These are phyloP conservation scores for Pichia sp. DNA, from an alignment of 1,139 yeast genomes.

Conservation along the genomic window DNA sequence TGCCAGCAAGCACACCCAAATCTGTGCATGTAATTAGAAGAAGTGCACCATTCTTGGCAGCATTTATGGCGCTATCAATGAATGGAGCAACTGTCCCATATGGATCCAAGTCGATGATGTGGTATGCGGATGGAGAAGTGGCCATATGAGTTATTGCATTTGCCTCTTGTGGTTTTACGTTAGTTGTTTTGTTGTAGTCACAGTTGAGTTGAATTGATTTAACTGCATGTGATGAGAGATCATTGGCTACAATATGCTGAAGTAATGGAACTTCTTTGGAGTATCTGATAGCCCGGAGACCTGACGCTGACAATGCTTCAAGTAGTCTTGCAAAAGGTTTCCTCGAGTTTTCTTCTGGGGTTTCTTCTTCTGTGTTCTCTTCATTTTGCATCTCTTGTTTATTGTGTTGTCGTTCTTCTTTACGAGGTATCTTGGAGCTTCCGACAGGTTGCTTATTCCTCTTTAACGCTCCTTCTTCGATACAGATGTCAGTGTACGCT, in stretches of 20 bases:
- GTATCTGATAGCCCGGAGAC: constrained; percentile 87
- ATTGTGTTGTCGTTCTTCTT: constrained; percentile 25
- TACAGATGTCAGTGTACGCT: constrained; percentile 71
- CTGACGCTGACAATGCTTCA: constrained; percentile 94
- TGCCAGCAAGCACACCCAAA: constrained; percentile 91
- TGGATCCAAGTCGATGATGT: constrained; percentile 91
- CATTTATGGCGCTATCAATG: constrained; percentile 82
- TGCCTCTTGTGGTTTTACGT: constrained; percentile 66
- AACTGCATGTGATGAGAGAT: constrained; percentile 83
- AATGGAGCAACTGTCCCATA: constrained; percentile 97
- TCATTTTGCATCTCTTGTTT: constrained; percentile 24
- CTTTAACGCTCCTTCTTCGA: constrained; percentile 34
- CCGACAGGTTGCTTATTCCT: constrained; percentile 28
- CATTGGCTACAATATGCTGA: constrained; percentile 77
- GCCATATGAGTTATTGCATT: constrained; percentile 88
- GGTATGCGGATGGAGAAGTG: constrained; percentile 44
- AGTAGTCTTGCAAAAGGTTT: constrained; percentile 49
- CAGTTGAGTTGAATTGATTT: constrained; percentile 70
- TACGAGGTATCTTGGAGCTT: constrained; percentile 18
- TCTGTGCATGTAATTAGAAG: constrained; percentile 93
- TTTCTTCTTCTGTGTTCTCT: constrained; percentile 17
- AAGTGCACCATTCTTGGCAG: constrained; percentile 76
- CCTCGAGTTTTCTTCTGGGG: constrained; percentile 15
- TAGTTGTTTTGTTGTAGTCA: constrained; percentile 54
- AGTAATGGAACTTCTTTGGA: constrained; percentile 84